These are phyloP conservation scores for Talaromyces borbonicus DNA, from an alignment of 495 filamentous ascomycete genomes.

Conservation along the genomic window DNA sequence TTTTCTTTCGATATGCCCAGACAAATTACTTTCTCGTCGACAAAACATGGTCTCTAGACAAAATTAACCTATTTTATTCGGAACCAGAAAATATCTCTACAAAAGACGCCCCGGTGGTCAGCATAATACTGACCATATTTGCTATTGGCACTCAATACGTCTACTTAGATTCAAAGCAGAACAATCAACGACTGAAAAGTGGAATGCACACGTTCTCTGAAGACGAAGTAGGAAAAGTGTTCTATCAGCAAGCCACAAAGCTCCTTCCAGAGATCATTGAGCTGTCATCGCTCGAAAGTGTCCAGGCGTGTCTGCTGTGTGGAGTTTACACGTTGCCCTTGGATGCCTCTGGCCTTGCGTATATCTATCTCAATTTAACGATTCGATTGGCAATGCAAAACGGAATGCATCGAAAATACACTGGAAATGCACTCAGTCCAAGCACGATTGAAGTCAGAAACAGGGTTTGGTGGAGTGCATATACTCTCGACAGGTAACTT, in stretches of 20 bases:
- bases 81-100: conserved; percentile 27
- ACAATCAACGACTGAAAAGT: conserved; percentile 16
- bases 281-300: conserved; percentile 38
- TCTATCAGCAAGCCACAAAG: conserved; percentile 40
- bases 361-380: conserved; percentile 39
- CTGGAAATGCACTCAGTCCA: conserved; percentile 32
- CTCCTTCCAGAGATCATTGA: conserved; percentile 43
- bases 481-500: conserved; percentile 38
- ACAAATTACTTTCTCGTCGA: conserved; percentile 44
- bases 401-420: conserved; percentile 41
- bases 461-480: conserved; percentile 41
- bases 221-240: conserved; percentile 40
- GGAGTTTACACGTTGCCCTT: conserved; percentile 39
- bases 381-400: conserved; percentile 42
- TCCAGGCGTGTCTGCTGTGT: conserved; percentile 40
- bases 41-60: conserved; percentile 36
- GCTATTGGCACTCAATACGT: conserved; percentile 44
- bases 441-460: conserved; percentile 37
- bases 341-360: conserved; percentile 39
- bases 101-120: conserved; percentile 34
- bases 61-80: conserved; percentile 35
- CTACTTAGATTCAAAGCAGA: conserved; percentile 37
- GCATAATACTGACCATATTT: conserved; percentile 39
- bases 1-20: conserved; percentile 45
- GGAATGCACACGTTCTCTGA: conserved; percentile 36